A percentile compares a stretch with the other conserved stretches of the same genome.
phyloP scores from a whole-genome alignment of 129 eudicot species.

The sunflower (Helianthus annuus) region DNA sequence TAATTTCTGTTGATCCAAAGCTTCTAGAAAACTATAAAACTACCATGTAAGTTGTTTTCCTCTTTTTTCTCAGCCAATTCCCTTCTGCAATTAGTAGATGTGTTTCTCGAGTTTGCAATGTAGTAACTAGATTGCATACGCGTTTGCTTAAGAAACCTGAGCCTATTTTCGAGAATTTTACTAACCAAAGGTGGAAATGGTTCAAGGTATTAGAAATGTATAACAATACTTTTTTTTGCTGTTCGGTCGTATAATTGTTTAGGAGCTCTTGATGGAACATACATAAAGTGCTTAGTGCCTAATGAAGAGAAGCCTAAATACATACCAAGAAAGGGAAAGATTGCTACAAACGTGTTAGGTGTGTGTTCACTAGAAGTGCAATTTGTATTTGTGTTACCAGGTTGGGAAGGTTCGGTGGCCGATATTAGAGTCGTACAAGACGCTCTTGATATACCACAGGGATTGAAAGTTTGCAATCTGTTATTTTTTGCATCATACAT shows the following conservation, averaged over 20 bases:
- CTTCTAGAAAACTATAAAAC: too few species aligned
- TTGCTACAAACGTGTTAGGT: neutral
- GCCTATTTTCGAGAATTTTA: neutral
- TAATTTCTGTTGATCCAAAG: too few species aligned
- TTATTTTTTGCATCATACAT: too few species aligned
- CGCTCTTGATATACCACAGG: neutral
- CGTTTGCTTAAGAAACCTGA: neutral
- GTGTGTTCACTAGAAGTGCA: neutral
- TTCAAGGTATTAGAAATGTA: neutral
- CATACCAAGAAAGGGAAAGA: neutral
- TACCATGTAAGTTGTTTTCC: too few species aligned
- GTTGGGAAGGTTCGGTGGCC: neutral
- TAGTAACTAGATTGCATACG: neutral
- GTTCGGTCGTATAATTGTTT: neutral
- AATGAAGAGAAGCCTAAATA: neutral
- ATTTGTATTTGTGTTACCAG: neutral
- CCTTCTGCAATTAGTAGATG: neutral
- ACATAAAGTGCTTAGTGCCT: conserved; percentile 5
- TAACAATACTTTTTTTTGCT: neutral
- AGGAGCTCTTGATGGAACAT: conserved; percentile 6
- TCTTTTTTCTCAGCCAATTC: too few species aligned
- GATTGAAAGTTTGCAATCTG: conserved; percentile 3
- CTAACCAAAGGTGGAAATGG: neutral
- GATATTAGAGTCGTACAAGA: neutral
- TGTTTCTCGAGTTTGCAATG: neutral